Evolutionary conservation across 2,329 filamentous ascomycete species (phyloP), one percentile per base, ranked within the genome.

Genomic region (Penicillium oxalicum): DNA sequence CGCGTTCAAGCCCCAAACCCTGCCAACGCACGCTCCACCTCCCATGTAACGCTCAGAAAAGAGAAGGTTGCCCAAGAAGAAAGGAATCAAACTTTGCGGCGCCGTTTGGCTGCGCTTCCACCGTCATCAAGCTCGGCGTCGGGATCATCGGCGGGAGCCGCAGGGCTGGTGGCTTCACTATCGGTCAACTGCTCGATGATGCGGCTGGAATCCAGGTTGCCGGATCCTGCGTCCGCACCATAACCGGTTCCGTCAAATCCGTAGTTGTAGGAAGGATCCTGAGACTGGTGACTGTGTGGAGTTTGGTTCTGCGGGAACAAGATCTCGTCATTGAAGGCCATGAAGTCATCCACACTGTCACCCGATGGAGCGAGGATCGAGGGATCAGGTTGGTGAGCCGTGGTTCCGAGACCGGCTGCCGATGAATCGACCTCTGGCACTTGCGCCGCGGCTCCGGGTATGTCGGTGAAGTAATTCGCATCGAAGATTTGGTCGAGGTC

Each of bases 401-500:
- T 51, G n/a, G 59, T 49, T 9, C 49, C 58, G 3, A 54, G 28
- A 26, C 42, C 44, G 24, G 39, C 44, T 35, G 54, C 44, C 35
- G 58, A 45, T 40, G 63, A 55, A 35, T 58, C 57, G 32, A 58
- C 56, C 11, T 52, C 55, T 32, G 64, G 62, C 29, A 5, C 29
- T 32, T 32, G 3, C 11, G 8, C 65, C 53, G n/a, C 68, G 62
- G 24, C 61, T n/a, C 11, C 45, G 29, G 68, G 66, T 11, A 52
- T 61, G 42, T 70, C 61, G 24, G 74, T 71, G 52, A 80, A 80
- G 57, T 77, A 80, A 53, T 81, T 77, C 26, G 76, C 75, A 53
- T 79, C 76, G 51, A 82, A 76, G 51, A 82, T 79, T n/a, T 72
- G 70, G 54, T 81, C 77, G 2, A 82, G 71, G 51, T 82, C 79